Evolutionary conservation across 345 rosid species (phyloP), one percentile per base, ranked within the genome.

Genomic region (Lumnitzera littorea): DNA sequence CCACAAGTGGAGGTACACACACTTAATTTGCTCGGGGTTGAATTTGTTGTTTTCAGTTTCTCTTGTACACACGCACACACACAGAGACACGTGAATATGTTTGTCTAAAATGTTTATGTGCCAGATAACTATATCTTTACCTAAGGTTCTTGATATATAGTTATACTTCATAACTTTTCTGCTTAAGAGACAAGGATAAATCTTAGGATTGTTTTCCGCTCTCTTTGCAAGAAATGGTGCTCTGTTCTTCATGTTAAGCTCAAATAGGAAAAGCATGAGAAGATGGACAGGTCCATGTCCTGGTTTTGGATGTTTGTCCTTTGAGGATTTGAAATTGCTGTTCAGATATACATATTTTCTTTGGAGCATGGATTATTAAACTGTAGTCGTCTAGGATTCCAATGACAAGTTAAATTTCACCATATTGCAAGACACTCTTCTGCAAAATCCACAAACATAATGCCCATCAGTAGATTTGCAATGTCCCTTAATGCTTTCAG

Each of bases 1-100:
- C 86, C 84, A 14, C 71, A 80, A 62, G 56, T 85, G 24, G 72
- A 80, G 86, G 88, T 80, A 57, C 14, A 9, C 57, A 51, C 17
- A n/a, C 24, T 2, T 51, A 51, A n/a, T 51, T 4, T 51, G 5
- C 31, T n/a, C 6, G 16, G 31, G 31, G 5, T 27, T 27, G 31
- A 27, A 27, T 3, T 27, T 27, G 5, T 27, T 27, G 31, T 27
- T 27, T 27, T 27, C 31, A 27, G 2, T 27, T 2, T 27, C 31
- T 27, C 31, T 27, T 27, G 3, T 51, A 50, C 13, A 50, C 3
- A 50, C 13, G 11, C 13, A 20, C 20, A 20, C 20, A 20, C 20
- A 20, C 20, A 20, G 20, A 20, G 20, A 20, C 20, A 14, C 15
- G 13, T 14, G 11, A 14, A 50, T 16, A 16, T 14, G n/a, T 16